These are phyloP conservation scores for Stylosanthes scabra DNA, from an alignment of 331 rosid genomes.

Conservation along the genomic window DNA sequence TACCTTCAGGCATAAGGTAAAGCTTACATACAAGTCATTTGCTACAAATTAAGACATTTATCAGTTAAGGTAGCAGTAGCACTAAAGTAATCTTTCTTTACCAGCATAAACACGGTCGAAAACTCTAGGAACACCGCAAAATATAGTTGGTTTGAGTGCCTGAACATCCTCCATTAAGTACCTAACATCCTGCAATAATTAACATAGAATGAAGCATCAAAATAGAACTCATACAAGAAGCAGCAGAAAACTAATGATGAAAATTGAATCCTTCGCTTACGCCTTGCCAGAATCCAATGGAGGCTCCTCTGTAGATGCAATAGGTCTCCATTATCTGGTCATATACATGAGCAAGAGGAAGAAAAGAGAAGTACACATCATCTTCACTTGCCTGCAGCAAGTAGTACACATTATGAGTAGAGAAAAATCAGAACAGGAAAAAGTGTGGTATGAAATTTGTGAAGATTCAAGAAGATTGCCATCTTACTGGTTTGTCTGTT, in stretches of 20 bases:
- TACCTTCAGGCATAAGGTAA: slow-evolving; percentile 51
- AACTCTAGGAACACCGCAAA: slow-evolving; percentile 95
- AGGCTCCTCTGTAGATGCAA: slow-evolving; percentile 82
- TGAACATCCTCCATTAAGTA: slow-evolving; percentile 86
- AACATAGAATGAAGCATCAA: slow-evolving; percentile 22
- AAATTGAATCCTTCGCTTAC: slow-evolving; percentile 56
- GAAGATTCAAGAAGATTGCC: slow-evolving; percentile 15
- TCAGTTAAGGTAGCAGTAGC: neutral
- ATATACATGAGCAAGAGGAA: slow-evolving; percentile 90
- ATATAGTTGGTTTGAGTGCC: slow-evolving; percentile 76
- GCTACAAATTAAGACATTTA: too few relatives aligned
- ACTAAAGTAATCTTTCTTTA: slow-evolving; percentile 35
- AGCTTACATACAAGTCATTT: slow-evolving; percentile 29
- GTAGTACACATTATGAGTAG: slow-evolving; percentile 30
- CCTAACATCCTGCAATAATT: slow-evolving; percentile 74
- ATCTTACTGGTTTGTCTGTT: slow-evolving; percentile 81
- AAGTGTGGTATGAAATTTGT: slow-evolving; percentile 13
- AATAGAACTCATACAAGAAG: slow-evolving; percentile 7
- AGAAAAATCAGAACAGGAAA: neutral
- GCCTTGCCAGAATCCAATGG: slow-evolving; percentile 94
- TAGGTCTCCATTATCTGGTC: slow-evolving; percentile 93
- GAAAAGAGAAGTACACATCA: slow-evolving; percentile 91
- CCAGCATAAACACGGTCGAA: slow-evolving; percentile 85
- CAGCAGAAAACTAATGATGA: slow-evolving; percentile 8
- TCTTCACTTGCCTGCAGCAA: slow-evolving; percentile 66